Conservation (phyloP, 2,329 filamentous ascomycete species). For the Colletotrichum noveboracense region DNA sequence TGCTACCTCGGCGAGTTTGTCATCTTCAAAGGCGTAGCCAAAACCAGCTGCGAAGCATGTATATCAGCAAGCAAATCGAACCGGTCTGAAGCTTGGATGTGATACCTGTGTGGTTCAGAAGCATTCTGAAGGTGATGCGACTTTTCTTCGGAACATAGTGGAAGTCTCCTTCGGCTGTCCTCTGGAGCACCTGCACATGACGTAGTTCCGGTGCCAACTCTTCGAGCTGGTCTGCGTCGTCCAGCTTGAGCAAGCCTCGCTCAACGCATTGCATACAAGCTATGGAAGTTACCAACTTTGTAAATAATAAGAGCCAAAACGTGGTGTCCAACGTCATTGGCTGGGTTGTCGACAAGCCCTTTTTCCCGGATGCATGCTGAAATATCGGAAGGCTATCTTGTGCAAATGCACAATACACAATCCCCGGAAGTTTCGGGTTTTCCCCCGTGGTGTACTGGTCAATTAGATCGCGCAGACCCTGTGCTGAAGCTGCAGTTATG, state of each 20-base stretch:
- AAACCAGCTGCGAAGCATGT: slow-evolving; percentile 37
- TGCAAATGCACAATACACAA: background rate
- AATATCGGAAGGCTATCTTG: background rate
- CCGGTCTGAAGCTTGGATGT: background rate
- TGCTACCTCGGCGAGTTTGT: slow-evolving; percentile 4
- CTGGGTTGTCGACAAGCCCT: background rate
- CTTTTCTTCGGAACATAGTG: slow-evolving; percentile 31
- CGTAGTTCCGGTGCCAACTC: slow-evolving; percentile 47
- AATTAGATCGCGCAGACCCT: slow-evolving; percentile 4
- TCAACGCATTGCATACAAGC: slow-evolving; percentile 60
- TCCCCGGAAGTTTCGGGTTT: background rate
- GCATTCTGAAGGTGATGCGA: slow-evolving; percentile 53
- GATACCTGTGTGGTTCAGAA: slow-evolving; percentile 53
- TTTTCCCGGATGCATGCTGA: background rate
- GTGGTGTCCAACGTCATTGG: slow-evolving; percentile 34
- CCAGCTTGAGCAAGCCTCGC: slow-evolving; percentile 49
- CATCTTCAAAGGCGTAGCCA: slow-evolving; percentile 45
- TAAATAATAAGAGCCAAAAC: slow-evolving; percentile 39
- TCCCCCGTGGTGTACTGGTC: background rate
- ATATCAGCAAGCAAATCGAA: background rate
- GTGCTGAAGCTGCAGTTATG: background rate
- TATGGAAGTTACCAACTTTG: slow-evolving; percentile 54
- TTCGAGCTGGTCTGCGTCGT: slow-evolving; percentile 47
- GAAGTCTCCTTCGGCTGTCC: slow-evolving; percentile 33
- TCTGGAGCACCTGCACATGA: slow-evolving; percentile 49